Evolutionary conservation across 1,284 basidiomycete species (phyloP), one percentile per base, ranked within the genome.

Genomic region (Mycosarcoma maydis): DNA sequence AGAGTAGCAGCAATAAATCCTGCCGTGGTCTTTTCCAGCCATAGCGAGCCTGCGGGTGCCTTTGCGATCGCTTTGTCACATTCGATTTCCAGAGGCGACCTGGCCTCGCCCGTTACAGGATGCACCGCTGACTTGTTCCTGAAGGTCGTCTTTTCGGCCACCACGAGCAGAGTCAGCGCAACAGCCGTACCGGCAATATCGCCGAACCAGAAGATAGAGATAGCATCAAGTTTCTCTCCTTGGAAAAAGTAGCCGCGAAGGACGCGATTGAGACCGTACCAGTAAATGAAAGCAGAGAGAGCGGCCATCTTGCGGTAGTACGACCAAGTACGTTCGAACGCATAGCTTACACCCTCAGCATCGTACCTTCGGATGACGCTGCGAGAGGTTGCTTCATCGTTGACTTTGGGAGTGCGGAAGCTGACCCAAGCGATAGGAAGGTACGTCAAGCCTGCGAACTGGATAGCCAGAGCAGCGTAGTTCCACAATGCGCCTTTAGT

Each of bases 301-400:
- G 51, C 55, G 19, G 52, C 72, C 47, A 66, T 57, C 44, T 66
- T 70, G 36, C 72, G 62, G 56, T 73, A 71, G 49, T 70, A 71
- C 9, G 67, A 70, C 72, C 72, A 73, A 14, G 72, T 73, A 24
- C 72, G 53, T 29, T 73, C 72, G 24, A 73, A 73, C 10, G 57
- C 59, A 29, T 70, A 73, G 52, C 62, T 67, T 42, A 73, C 59
- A 8, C 64, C 61, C 19, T 70, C 72, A 14, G 67, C 67, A n/a
- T 70, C 56, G 49, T 53, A 73, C 4, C 45, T 27, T 10, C 55
- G 50, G 38, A 73, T 59, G 38, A 59, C 52, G 29, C 50, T 38
- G 48, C 64, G 61, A 2, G 68, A 57, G 4, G 36, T 56, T 17
- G 36, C 23, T 22, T 73, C 55, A 33, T 52, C 49, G 47, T 67